Conservation (phyloP, 768 basidiomycete genomes). For the Pleurotus platypus region DNA sequence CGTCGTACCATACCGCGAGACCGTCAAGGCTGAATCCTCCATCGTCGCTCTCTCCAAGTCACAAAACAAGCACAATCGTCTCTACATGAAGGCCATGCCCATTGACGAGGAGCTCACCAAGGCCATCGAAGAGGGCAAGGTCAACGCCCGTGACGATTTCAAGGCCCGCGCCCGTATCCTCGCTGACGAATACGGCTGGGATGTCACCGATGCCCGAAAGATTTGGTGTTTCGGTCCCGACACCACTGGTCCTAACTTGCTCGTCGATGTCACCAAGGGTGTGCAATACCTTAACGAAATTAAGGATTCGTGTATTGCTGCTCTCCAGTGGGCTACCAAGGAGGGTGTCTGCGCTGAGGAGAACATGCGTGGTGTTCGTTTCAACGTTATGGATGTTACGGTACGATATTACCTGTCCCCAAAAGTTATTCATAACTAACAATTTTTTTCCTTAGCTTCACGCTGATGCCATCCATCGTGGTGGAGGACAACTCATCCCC, state of each 20-base stretch:
- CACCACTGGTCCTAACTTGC: constrained; percentile 92
- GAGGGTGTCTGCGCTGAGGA: constrained; percentile 96
- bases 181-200: constrained; percentile 97
- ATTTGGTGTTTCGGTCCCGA: constrained; percentile 99
- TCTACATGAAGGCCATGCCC: constrained; percentile 91
- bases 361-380: constrained; percentile 97
- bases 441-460: constrained; percentile 58
- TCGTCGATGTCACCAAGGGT: constrained; percentile 99
- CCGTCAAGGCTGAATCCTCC: constrained; percentile 91
- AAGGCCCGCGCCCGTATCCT: constrained; percentile 93
- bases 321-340: constrained; percentile 99
- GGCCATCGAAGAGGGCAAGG: constrained; percentile 85
- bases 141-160: constrained; percentile 95
- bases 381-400: constrained; percentile 95
- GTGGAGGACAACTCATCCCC: constrained; percentile 98
- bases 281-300: constrained; percentile 99
- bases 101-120: constrained; percentile 91
- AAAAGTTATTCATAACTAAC: neutral
- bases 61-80: constrained; percentile 99
- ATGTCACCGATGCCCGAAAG: constrained; percentile 98
- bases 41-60: constrained; percentile 98
- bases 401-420: constrained; percentile 30
- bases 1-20: constrained; percentile 97
- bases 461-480: constrained; percentile 98
- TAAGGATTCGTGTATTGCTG: constrained; percentile 99